phyloP scores from a whole-genome alignment of 1,284 basidiomycete species.

The Pyrrhoderma lamaoense region DNA sequence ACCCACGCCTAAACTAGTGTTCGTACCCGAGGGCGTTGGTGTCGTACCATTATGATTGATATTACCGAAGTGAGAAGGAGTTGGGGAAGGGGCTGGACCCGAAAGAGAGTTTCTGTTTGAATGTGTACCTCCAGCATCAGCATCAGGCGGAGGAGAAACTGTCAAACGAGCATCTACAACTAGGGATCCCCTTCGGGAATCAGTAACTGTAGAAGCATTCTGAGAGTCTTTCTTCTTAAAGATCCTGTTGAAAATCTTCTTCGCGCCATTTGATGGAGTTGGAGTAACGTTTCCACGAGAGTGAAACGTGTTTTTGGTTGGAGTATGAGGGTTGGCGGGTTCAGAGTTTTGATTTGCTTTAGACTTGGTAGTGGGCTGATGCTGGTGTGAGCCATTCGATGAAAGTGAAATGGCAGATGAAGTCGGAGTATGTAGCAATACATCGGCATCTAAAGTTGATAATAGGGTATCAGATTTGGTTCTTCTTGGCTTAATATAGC shows the following conservation, averaged over 20 bases:
- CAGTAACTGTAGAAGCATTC: conserved; percentile 11
- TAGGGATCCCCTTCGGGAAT: conserved; percentile 16
- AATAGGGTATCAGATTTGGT: conserved; percentile 15
- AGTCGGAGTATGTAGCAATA: conserved; percentile 27
- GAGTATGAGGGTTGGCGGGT: conserved; percentile 22
- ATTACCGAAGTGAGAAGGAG: conserved; percentile 1
- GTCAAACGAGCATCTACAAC: conserved; percentile 15
- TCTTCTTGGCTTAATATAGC: background rate
- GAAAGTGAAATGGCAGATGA: conserved; percentile 36
- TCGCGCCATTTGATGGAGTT: conserved; percentile 31
- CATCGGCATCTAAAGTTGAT: conserved; percentile 5
- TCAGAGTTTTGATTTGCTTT: conserved; percentile 18
- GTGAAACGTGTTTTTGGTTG: conserved; percentile 8
- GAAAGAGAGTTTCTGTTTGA: conserved; percentile 1
- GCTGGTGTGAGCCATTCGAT: conserved; percentile 22
- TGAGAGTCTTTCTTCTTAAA: conserved; percentile 56
- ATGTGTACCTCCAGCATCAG: background rate
- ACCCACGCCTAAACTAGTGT: conserved; percentile 11
- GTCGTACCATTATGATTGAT: background rate
- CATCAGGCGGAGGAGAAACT: conserved; percentile 1
- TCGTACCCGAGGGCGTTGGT: conserved; percentile 9
- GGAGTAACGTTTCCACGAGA: conserved; percentile 14
- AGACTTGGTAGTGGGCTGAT: no score
- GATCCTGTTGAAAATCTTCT: conserved; percentile 66
- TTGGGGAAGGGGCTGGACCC: conserved; percentile 4